Base-by-base conservation (phyloP, 208 protist species). In the Sergeia podlipaevii region DNA sequence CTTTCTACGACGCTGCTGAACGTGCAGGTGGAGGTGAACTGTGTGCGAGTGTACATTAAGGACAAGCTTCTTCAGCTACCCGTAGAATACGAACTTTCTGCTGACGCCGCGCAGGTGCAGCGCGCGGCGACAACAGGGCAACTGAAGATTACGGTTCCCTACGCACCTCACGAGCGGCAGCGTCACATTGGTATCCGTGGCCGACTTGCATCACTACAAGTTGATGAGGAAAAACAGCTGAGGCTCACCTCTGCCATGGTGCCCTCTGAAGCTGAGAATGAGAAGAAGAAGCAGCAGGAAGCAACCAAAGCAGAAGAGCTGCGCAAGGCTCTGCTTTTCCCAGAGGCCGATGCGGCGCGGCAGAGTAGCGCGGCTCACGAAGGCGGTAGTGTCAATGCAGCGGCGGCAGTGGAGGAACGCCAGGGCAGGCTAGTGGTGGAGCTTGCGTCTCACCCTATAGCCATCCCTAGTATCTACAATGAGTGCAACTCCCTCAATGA, bases 11-110 rank as follows among this genome's bases (percentile, higher is more conserved):
- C 92, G 17, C 65, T 97, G 37, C 87, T 98, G 56, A 58, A 93
- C 33, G 70, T 97, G 11, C 79, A 98, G 58, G 80, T 96, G 7
- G 90, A 98, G 44, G 89, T 97, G 43, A 74, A 87, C n/a, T 94
- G 80, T 49, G 70, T 98, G 8, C 72, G 89, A 0, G 78, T 97
- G 24, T 72, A 70, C 42, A 74, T 97, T 47, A 98, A 98, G 70
- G 95, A 81, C 4, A 98, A 98, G 54, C 63, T 97, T 39, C 62
- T 98, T 20, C 93, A 97, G 48, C 61, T 98, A n/a, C 76, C 89
- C 21, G 50, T 97, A 34, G 77, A 84, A 24, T 69, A 64, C 13
- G 92, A 98, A 52, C 67, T 98, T 28, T 33, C 75, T 2, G 69
- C 86, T 8, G 70, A 77, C 33, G 51, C 29, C 0, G 70, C 70